A percentile compares a stretch with the other conserved stretches of the same genome.
These are phyloP conservation scores for Globisporangium solare DNA, from an alignment of 352 stramenopile species.

Conservation along the genomic window DNA sequence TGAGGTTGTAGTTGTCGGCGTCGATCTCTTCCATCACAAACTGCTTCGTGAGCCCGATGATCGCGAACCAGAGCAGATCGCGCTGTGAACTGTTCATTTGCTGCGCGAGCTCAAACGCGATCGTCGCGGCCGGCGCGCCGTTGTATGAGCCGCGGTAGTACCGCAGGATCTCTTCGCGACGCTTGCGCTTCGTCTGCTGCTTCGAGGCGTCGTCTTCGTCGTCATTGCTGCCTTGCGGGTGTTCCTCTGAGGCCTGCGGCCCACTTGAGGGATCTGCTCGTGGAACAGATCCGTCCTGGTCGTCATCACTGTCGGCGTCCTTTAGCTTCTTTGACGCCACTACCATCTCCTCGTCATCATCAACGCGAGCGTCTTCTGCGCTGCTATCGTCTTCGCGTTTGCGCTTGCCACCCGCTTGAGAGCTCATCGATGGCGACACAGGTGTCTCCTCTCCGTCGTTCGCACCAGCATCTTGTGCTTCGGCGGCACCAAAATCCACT, in stretches of 20 bases:
- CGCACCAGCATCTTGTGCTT: constrained; percentile 10
- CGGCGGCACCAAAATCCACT: constrained; percentile 32
- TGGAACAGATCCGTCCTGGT: too few relatives aligned
- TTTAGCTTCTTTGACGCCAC: constrained; percentile 19
- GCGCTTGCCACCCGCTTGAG: constrained; percentile 9
- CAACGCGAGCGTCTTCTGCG: constrained; percentile 30
- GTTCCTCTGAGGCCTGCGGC: too few relatives aligned
- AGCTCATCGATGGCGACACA: constrained; percentile 10
- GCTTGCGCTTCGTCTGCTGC: constrained; percentile 37
- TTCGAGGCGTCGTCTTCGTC: constrained; percentile 12
- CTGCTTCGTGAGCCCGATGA: constrained; percentile 95
- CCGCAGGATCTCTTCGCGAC: constrained; percentile 73
- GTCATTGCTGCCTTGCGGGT: not conserved
- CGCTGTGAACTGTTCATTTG: constrained; percentile 82
- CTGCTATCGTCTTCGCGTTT: constrained; percentile 38
- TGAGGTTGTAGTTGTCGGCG: constrained; percentile 88
- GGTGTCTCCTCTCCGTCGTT: constrained; percentile 14
- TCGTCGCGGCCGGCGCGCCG: constrained; percentile 58
- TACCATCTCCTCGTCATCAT: constrained; percentile 21
- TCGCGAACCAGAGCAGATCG: constrained; percentile 96
- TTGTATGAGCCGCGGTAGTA: constrained; percentile 95
- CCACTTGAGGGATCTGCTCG: too few relatives aligned
- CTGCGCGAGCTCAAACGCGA: constrained; percentile 81
- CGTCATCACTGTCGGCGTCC: not conserved
- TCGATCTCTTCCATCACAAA: constrained; percentile 93